Conservation (phyloP, 208 protist species). For the Crithidia sp. region DNA sequence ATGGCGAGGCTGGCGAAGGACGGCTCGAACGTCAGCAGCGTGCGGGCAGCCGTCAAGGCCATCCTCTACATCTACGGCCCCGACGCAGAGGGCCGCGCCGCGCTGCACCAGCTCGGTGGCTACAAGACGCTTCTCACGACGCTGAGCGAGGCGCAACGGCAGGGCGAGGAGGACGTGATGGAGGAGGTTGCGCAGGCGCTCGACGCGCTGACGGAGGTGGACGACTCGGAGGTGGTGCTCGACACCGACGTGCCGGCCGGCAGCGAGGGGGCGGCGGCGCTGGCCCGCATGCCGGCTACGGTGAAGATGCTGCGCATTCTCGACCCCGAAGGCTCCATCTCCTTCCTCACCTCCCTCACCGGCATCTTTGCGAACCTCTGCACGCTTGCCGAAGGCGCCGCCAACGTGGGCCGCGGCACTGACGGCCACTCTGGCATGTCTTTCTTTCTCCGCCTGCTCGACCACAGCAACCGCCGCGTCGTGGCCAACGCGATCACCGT, state of each 20-base stretch:
- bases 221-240: slow-evolving; percentile 77
- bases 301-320: slow-evolving; percentile 91
- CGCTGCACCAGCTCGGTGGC: slow-evolving; percentile 55
- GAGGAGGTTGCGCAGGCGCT: slow-evolving; percentile 73
- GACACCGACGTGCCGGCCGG: slow-evolving; percentile 74
- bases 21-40: slow-evolving; percentile 61
- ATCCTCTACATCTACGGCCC: slow-evolving; percentile 64
- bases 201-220: slow-evolving; percentile 62
- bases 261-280: slow-evolving; percentile 64
- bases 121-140: slow-evolving; percentile 64
- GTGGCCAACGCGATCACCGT: slow-evolving; percentile 65
- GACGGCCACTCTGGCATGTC: slow-evolving; percentile 81
- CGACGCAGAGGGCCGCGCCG: slow-evolving; percentile 57
- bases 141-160: slow-evolving; percentile 82
- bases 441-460: slow-evolving; percentile 81
- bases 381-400: slow-evolving; percentile 61
- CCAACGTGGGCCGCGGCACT: slow-evolving; percentile 63
- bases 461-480: slow-evolving; percentile 72
- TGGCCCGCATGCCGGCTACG: slow-evolving; percentile 77
- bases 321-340: slow-evolving; percentile 70
- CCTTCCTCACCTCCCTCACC: slow-evolving; percentile 79
- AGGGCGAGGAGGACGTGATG: slow-evolving; percentile 74
- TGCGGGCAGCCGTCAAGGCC: slow-evolving; percentile 53
- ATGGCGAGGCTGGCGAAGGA: slow-evolving; percentile 71
- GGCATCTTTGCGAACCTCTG: slow-evolving; percentile 86